phyloP scores from a whole-genome alignment of 1,284 basidiomycete genomes.

The Cryptococcus sp. region DNA sequence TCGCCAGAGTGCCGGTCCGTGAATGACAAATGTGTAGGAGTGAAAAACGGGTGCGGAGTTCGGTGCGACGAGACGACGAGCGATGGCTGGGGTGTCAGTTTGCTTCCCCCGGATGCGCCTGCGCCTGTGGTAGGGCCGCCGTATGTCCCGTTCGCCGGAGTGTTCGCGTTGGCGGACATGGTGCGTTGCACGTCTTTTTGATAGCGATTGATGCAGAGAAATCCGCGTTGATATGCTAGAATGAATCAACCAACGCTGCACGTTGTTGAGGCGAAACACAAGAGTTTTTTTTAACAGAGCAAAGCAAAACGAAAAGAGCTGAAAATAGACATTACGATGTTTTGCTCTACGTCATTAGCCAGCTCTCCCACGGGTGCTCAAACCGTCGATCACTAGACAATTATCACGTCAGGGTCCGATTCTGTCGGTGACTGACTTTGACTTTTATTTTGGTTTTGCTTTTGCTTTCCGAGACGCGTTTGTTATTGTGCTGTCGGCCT shows the following conservation, averaged over 20 bases:
- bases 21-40: conserved; percentile 24
- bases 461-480: neutral
- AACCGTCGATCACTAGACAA: no score
- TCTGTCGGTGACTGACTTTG: no score
- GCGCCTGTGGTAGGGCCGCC: neutral
- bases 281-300: no score
- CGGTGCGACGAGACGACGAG: conserved; percentile 19
- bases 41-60: conserved; percentile 22
- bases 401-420: no score
- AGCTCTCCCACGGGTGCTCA: neutral
- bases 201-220: no score
- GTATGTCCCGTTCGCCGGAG: neutral
- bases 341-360: neutral
- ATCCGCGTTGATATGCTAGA: neutral
- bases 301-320: no score
- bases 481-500: neutral
- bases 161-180: neutral
- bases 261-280: neutral
- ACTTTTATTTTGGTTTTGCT: no score
- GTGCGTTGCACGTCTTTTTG: neutral
- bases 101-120: neutral
- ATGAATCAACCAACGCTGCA: neutral
- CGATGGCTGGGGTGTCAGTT: conserved; percentile 1
- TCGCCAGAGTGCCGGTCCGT: conserved; percentile 11
- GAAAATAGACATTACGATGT: neutral